Conservation (phyloP, 140 eudicot species). For the Bidens hawaiensis region DNA sequence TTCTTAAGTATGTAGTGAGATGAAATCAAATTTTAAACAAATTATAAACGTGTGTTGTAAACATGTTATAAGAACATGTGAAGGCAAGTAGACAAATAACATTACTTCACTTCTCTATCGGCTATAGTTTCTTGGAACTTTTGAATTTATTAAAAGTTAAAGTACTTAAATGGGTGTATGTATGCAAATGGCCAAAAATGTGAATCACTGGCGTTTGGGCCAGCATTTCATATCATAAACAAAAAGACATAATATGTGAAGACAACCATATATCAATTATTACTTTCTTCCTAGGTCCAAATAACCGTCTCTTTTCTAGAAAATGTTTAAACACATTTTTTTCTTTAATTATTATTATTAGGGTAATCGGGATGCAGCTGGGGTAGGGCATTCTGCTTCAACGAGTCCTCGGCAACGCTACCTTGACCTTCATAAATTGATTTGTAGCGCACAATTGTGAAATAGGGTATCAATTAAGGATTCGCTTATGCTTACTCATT, state of each 20-base stretch:
- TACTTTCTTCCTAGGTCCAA: constrained; percentile 31
- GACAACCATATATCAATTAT: constrained; percentile 32
- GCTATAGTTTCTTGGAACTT: background rate
- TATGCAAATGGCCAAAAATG: constrained; percentile 23
- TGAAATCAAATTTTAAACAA: no score
- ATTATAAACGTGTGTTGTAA: no score
- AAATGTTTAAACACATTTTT: background rate
- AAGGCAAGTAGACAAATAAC: background rate
- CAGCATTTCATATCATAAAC: constrained; percentile 34
- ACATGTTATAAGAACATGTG: no score
- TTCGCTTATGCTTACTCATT: no score
- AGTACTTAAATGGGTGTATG: constrained; percentile 9
- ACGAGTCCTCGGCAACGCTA: no score
- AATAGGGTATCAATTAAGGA: no score
- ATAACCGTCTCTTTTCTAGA: constrained; percentile 15
- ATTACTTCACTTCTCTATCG: background rate
- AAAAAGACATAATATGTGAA: constrained; percentile 26
- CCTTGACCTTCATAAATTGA: no score
- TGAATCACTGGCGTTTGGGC: constrained; percentile 25
- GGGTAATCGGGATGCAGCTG: no score
- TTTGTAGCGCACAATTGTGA: no score
- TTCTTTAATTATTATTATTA: background rate
- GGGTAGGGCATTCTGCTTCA: no score
- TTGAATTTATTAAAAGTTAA: background rate
- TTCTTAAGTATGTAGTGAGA: no score